Evolutionary conservation across 164 flowering plant species (phyloP).

Genomic region (Chloranthus sessilifolius): DNA sequence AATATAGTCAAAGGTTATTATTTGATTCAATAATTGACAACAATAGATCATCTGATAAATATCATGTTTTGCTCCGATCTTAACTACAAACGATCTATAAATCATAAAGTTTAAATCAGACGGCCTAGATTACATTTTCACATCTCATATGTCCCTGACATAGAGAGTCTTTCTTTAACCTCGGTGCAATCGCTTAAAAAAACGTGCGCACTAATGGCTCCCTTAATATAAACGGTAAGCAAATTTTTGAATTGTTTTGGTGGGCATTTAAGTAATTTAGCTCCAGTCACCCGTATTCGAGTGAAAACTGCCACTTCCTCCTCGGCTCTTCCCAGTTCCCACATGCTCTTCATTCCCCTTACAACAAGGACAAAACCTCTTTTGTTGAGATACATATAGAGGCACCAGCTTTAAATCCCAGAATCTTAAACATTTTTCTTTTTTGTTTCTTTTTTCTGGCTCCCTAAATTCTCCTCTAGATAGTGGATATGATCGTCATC

Average conservation of each 20-base stretch:
- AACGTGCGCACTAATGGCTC: not conserved
- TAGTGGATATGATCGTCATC: conserved; percentile 27
- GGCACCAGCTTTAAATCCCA: conserved; percentile 11
- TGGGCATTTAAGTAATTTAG: conserved; percentile 23
- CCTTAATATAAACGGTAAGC: too few relatives aligned
- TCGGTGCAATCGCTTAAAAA: too few relatives aligned
- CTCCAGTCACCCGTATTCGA: conserved; percentile 5
- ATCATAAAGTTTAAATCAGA: too few relatives aligned
- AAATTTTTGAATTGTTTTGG: not conserved
- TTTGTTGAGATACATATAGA: too few relatives aligned
- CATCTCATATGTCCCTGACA: too few relatives aligned
- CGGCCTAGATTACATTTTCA: too few relatives aligned
- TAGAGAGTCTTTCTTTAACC: too few relatives aligned
- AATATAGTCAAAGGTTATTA: too few relatives aligned
- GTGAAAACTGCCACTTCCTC: conserved; percentile 18
- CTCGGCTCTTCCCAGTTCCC: conserved; percentile 10
- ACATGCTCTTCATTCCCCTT: conserved; percentile 15
- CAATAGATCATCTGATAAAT: too few relatives aligned
- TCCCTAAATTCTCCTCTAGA: conserved; percentile 22
- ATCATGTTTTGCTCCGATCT: too few relatives aligned
- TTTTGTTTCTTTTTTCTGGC: conserved; percentile 19
- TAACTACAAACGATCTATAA: too few relatives aligned
- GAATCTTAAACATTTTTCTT: conserved; percentile 1
- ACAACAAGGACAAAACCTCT: conserved; percentile 4
- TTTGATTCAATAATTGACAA: too few relatives aligned